Evolutionary conservation across 1,284 basidiomycete genomes (phyloP).

Genomic region (Cutaneotrichosporon cyanovorans): DNA sequence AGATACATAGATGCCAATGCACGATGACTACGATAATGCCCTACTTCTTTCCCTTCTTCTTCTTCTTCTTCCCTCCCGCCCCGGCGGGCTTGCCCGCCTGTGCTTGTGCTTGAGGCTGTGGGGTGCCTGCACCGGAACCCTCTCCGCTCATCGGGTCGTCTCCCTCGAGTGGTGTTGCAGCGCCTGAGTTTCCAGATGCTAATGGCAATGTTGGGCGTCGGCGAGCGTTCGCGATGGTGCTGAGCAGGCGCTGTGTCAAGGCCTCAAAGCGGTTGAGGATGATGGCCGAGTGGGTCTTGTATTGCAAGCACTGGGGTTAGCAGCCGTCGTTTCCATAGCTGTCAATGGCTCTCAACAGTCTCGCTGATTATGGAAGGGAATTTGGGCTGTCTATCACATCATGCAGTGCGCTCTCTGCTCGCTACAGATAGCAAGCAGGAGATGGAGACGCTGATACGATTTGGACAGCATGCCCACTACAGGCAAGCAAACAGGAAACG

Average conservation of each 20-base stretch:
- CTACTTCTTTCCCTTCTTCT: conserved; percentile 27
- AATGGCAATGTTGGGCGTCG: conserved; percentile 11
- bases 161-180: conserved; percentile 7
- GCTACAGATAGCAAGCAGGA: too few relatives aligned
- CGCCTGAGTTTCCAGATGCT: conserved; percentile 1
- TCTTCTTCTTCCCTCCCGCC: conserved; percentile 19
- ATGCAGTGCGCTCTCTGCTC: too few relatives aligned
- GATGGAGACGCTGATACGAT: too few relatives aligned
- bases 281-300: conserved; percentile 84
- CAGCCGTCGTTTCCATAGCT: too few relatives aligned
- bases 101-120: background rate
- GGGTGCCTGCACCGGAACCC: conserved; percentile 3
- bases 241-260: conserved; percentile 58
- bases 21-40: too few relatives aligned
- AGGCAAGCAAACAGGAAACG: too few relatives aligned
- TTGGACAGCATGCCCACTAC: too few relatives aligned
- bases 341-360: too few relatives aligned
- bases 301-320: conserved; percentile 71
- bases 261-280: conserved; percentile 91
- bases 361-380: too few relatives aligned
- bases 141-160: conserved; percentile 17
- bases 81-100: conserved; percentile 1
- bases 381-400: too few relatives aligned
- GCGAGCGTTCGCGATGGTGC: conserved; percentile 33
- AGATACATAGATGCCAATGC: too few relatives aligned